Evolutionary conservation across 352 stramenopile species (phyloP), one percentile per base, ranked within the genome.

Genomic region (Halophytophthora batemanensis): DNA sequence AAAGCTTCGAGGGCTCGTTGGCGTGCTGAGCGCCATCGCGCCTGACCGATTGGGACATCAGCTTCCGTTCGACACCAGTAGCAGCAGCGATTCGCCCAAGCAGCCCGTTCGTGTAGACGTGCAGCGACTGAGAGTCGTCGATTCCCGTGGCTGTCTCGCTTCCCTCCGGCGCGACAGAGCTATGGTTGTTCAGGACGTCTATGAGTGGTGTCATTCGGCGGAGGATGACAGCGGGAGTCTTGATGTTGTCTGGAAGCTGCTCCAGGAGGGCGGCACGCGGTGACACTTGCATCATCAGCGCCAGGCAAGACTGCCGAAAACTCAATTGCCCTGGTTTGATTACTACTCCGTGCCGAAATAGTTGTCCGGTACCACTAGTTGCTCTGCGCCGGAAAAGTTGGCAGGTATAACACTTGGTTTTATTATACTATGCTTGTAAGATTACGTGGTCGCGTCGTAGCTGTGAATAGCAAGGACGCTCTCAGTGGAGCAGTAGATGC

Each of bases 21-120:
- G 40, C 19, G 22, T 50, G 50, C 33, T 57, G 41, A 2, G 40
- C 50, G 21, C 33, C 41, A 7, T 33, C 47, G 23, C 48, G 40
- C 0, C 45, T 21, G 31, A 61, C 61, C 1, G 52, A 66, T 14
- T 66, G 59, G 2, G 59, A 61, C 1, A 40, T 58, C 14, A 62
- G 31, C 15, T 37, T n/a, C 25, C 53, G 44, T 2, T 50, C 25
- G 4, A 66, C 46, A n/a, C 46, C 52, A 18, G 51, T 39, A 0
- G 22, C 23, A 1, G 2, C 19, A 0, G 22, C 7, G 17, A 66
- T 36, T 8, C 45, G 46, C 2, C 45, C 44, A 13, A 62, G 59
- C 13, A 66, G 28, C 1, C 52, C 21, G 28, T 66, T 66, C 19
- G 62, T 46, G 37, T 54, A 38, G 31, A 4, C 34, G 42, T 62